Conservation (phyloP, 2,329 filamentous ascomycete species). For the Diplocarpon mali region DNA sequence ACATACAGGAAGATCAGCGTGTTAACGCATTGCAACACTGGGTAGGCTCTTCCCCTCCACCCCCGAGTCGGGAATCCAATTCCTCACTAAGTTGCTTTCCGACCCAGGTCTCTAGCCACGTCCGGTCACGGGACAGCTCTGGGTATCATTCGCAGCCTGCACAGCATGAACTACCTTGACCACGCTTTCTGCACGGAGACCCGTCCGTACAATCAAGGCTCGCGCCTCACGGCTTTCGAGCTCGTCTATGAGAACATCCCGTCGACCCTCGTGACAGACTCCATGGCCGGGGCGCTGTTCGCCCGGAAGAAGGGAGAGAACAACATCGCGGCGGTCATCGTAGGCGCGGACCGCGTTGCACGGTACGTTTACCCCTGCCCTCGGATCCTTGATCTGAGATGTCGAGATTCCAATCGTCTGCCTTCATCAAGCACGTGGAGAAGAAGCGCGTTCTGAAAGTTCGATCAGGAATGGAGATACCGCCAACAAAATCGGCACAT, state of each 20-base stretch:
- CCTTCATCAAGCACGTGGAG: background rate
- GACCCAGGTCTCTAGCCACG: constrained; percentile 68
- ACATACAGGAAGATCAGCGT: constrained; percentile 57
- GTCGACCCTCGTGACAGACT: constrained; percentile 85
- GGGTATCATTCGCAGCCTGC: constrained; percentile 81
- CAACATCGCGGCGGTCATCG: constrained; percentile 76
- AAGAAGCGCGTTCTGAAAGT: background rate
- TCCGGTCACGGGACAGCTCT: constrained; percentile 96
- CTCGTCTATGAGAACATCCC: constrained; percentile 90
- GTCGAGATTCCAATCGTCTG: constrained; percentile 25
- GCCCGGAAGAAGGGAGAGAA: constrained; percentile 46
- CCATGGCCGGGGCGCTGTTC: constrained; percentile 87
- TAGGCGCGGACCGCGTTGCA: constrained; percentile 89
- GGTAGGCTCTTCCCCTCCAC: constrained; percentile 36
- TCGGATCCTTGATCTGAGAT: too few species aligned
- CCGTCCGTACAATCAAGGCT: constrained; percentile 94
- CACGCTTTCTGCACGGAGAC: constrained; percentile 97
- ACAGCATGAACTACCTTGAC: constrained; percentile 51
- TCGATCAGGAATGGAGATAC: constrained; percentile 68
- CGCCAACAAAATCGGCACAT: constrained; percentile 97
- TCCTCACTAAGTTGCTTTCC: background rate
- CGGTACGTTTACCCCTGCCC: constrained; percentile 23
- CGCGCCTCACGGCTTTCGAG: constrained; percentile 88
- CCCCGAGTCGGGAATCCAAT: background rate
- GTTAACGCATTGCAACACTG: constrained; percentile 95